A percentile compares a stretch with the other conserved stretches of the same genome.
These are phyloP conservation scores for Zanthoxylum bungeanum DNA, from an alignment of 345 rosid genomes.

Conservation along the genomic window DNA sequence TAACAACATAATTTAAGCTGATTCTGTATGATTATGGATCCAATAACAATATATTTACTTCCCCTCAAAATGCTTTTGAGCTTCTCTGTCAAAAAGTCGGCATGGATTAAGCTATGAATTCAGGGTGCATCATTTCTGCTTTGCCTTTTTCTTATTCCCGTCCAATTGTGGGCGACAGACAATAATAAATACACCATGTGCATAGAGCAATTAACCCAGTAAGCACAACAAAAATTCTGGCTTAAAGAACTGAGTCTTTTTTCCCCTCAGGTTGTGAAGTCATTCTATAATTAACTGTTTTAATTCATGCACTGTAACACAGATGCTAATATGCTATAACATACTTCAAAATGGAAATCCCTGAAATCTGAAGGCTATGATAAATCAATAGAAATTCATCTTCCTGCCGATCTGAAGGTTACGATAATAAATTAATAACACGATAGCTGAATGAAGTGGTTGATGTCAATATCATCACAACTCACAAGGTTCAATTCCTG, in stretches of 20 bases:
- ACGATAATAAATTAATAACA: no score
- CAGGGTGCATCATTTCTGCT: not conserved
- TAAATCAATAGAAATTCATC: no score
- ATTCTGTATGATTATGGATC: not conserved
- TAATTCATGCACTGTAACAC: no score
- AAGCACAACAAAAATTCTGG: not conserved
- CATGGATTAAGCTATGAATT: not conserved
- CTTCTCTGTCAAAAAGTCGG: not conserved
- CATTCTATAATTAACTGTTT: not conserved
- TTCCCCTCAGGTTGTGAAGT: not conserved
- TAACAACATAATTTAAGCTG: not conserved
- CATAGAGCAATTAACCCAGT: not conserved
- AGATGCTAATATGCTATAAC: no score
- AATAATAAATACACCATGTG: not conserved
- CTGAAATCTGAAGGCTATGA: not conserved
- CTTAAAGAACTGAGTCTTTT: no score
- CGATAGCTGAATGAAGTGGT: not conserved
- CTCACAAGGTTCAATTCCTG: not conserved
- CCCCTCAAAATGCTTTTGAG: not conserved
- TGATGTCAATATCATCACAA: not conserved
- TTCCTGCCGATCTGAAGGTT: no score
- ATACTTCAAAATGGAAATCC: not conserved
- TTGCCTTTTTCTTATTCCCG: no score
- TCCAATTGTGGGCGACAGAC: not conserved
- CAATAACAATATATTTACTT: not conserved